Conservation (phyloP, 1,139 yeast species). For the Taphrina confusa region DNA sequence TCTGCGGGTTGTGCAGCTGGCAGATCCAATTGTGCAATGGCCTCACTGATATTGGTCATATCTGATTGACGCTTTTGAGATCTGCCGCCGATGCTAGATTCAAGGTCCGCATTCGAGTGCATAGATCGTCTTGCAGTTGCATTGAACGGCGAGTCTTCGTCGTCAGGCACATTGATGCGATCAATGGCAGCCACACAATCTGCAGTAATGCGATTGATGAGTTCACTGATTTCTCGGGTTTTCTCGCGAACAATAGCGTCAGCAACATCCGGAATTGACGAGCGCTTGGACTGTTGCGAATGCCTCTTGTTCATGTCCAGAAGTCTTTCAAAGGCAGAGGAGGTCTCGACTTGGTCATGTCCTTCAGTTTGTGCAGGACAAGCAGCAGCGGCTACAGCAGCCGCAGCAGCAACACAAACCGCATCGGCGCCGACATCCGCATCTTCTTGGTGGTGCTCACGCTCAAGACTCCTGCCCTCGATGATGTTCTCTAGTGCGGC, state of each 20-base stretch:
- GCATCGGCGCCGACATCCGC: not conserved
- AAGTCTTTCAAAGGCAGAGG: not conserved
- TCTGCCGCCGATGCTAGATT: not conserved
- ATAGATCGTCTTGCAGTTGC: not conserved
- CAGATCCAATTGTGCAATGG: slow-evolving; percentile 3
- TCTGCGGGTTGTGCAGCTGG: not conserved
- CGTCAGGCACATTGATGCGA: slow-evolving; percentile 19
- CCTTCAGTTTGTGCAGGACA: not conserved
- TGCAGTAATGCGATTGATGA: slow-evolving; percentile 31
- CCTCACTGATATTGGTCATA: slow-evolving; percentile 5
- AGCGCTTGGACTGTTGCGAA: not conserved
- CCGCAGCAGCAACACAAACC: not conserved
- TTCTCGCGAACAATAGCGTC: slow-evolving; percentile 30
- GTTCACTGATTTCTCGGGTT: slow-evolving; percentile 14
- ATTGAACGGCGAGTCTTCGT: slow-evolving; percentile 12
- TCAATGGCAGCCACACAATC: slow-evolving; percentile 31
- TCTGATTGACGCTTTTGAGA: slow-evolving; percentile 10
- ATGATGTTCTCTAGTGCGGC: slow-evolving; percentile 13
- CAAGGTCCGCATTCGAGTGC: not conserved
- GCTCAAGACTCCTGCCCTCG: not conserved
- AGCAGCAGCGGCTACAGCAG: not conserved
- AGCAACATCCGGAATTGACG: slow-evolving; percentile 19
- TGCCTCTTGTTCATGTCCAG: slow-evolving; percentile 2
- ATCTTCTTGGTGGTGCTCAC: not conserved
- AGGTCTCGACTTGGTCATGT: slow-evolving; percentile 4